Base-by-base conservation (phyloP, 176 grass and related monocot genomes). In the Elaeis guineensis region DNA sequence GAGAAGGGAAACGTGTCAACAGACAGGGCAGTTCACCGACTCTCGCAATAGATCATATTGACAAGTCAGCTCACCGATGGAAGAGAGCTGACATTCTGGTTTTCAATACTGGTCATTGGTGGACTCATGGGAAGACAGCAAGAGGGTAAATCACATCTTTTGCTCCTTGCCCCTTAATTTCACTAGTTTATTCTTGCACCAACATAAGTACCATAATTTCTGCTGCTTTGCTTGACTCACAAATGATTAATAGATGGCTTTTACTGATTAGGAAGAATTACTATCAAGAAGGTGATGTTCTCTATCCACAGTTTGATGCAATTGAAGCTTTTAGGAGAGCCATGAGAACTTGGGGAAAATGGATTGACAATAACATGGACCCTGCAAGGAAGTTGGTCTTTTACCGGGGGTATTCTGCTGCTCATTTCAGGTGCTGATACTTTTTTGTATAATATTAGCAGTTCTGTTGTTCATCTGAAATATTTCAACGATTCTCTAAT, bases 91-190 rank as follows among this genome's bases (percentile, higher is more conserved):
- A 97, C 62, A 76, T 97, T 59, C 67, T 97, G 67, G 58, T 97
- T 62, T 97, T 97, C 75, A 97, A 97, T 74, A 97, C 92, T 53
- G 92, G 92, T 17, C 92, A 97, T 75, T 97, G 92, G 92, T 97
- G 92, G 92, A 88, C 78, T 20, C 92, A 97, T 89, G 84, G 87
- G 54, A 97, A 97, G 75, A 97, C 87, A 21, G 87, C 92, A 22
- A 78, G 84, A 35, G 92, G 84, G 92, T 97, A 83, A 66, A 21
- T 57, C 11, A 16, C 7, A 4, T 61, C 26, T 52, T 62, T 50
- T 35, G 22, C 51, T 48, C 54, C 57, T 25, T 17, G 1, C 17
- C 9, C 25, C 23, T 54, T 5, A 66, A n/a, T 64, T 50, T 21
- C 6, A 20, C 16, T 59, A 30, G 28, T 21, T 9, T 16, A 26